Conservation (phyloP, 768 basidiomycete species). For the Leucosporidium scottii region DNA sequence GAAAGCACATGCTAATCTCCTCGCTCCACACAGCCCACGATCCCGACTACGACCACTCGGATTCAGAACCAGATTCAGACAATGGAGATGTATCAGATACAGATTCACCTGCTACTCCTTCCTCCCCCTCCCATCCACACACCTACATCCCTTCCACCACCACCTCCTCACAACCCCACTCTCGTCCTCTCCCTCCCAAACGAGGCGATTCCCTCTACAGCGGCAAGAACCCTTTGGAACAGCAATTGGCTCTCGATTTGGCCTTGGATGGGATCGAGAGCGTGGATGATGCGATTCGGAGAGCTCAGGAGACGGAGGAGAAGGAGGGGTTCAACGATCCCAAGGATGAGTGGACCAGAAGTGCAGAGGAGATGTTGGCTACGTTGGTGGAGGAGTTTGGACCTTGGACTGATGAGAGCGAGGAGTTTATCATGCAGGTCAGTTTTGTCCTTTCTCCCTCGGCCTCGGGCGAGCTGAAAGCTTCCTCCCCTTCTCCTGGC, state of each 20-base stretch:
- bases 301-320: background rate
- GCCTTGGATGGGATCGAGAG: background rate
- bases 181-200: background rate
- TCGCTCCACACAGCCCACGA: background rate
- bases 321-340: background rate
- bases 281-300: background rate
- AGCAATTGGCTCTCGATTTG: background rate
- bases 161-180: background rate
- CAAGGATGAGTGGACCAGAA: background rate
- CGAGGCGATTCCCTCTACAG: background rate
- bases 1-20: background rate
- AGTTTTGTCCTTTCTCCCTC: no score
- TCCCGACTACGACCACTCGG: no score
- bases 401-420: slow-evolving; percentile 1
- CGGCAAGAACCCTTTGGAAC: no score
- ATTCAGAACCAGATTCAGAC: background rate
- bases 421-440: slow-evolving; percentile 4
- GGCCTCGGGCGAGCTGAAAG: no score
- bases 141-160: background rate
- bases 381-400: slow-evolving; percentile 9
- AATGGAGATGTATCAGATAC: background rate
- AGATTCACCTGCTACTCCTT: background rate
- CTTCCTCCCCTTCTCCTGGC: no score
- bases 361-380: background rate
- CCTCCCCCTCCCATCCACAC: background rate